These are phyloP conservation scores for Aureobasidium lini DNA, from an alignment of 2,329 filamentous ascomycete species.

Conservation along the genomic window DNA sequence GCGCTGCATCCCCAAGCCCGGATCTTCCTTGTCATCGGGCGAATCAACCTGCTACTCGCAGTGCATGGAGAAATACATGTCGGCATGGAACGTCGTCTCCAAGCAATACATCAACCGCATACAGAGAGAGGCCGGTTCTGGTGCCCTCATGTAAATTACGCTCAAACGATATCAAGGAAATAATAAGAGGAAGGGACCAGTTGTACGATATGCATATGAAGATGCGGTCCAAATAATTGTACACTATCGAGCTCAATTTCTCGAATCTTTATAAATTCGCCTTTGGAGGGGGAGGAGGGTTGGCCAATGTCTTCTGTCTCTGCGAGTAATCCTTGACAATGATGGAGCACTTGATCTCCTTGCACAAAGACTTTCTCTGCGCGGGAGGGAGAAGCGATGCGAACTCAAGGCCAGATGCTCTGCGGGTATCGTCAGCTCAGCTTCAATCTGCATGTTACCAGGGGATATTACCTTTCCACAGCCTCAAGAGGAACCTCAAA, in stretches of 20 bases:
- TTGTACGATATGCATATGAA: constrained; percentile 10
- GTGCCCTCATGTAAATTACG: constrained; percentile 10
- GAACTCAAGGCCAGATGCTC: constrained; percentile 88
- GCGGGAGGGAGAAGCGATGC: constrained; percentile 66
- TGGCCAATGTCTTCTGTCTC: constrained; percentile 42
- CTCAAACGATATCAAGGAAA: neutral
- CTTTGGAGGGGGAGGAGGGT: constrained; percentile 20
- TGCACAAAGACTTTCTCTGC: constrained; percentile 71
- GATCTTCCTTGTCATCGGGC: constrained; percentile 41
- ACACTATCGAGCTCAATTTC: constrained; percentile 3
- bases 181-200: neutral
- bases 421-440: neutral
- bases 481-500: constrained; percentile 94
- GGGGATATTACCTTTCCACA: constrained; percentile 54
- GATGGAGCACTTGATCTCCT: constrained; percentile 77
- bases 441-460: neutral
- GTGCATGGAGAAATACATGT: constrained; percentile 52
- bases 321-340: constrained; percentile 72
- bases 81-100: constrained; percentile 44
- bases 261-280: neutral
- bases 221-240: constrained; percentile 1
- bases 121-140: constrained; percentile 27
- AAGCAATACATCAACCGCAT: constrained; percentile 43
- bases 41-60: constrained; percentile 43
- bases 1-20: constrained; percentile 46